phyloP scores from a whole-genome alignment of 208 protist genomes.

The Trypanosoma lewisi region DNA sequence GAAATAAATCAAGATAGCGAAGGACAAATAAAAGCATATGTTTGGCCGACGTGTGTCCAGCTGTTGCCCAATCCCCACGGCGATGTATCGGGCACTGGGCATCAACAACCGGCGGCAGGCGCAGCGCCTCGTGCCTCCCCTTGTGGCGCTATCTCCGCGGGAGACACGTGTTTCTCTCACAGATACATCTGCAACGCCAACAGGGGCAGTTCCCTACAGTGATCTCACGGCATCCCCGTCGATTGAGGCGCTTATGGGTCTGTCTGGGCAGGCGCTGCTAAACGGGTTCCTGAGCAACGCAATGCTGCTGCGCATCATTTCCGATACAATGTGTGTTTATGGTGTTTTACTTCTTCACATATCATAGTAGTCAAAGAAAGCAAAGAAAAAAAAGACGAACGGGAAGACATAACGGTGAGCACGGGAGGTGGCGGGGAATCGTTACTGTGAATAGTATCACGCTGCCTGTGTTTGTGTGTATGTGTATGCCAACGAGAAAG shows the following conservation, averaged over 20 bases:
- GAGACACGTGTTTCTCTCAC: slow-evolving; percentile 34
- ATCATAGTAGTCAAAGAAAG: not conserved
- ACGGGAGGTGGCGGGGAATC: not conserved
- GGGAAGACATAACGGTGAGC: not conserved
- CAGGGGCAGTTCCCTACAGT: slow-evolving; percentile 28
- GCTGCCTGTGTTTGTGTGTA: not conserved
- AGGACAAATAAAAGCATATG: slow-evolving; percentile 26
- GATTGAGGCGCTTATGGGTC: slow-evolving; percentile 49
- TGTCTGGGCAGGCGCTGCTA: slow-evolving; percentile 52
- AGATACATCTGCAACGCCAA: slow-evolving; percentile 25
- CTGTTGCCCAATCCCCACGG: slow-evolving; percentile 69
- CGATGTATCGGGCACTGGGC: slow-evolving; percentile 71
- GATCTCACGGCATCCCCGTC: slow-evolving; percentile 42
- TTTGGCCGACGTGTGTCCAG: slow-evolving; percentile 79
- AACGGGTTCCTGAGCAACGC: slow-evolving; percentile 54
- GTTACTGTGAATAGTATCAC: not conserved
- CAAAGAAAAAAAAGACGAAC: not conserved
- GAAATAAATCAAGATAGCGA: not conserved
- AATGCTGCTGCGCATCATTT: slow-evolving; percentile 73
- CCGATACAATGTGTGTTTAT: slow-evolving; percentile 93
- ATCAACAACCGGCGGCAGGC: slow-evolving; percentile 79
- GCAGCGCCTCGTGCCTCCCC: slow-evolving; percentile 66
- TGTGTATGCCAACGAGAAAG: not conserved
- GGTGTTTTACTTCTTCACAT: slow-evolving; percentile 65
- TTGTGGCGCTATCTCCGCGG: slow-evolving; percentile 52